phyloP scores from a whole-genome alignment of 164 flowering plant genomes.

The Vitis riparia region DNA sequence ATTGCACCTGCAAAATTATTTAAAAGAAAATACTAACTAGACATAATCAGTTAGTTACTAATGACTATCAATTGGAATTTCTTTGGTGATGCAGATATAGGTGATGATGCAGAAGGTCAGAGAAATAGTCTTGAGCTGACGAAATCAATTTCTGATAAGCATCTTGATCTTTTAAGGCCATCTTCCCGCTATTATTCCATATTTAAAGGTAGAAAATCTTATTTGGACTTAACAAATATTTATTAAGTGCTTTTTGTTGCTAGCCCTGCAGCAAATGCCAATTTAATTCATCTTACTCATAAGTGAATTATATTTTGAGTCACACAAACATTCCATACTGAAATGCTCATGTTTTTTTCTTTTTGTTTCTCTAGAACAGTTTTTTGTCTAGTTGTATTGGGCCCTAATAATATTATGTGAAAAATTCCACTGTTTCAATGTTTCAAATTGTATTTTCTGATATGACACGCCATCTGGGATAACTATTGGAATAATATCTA shows the following conservation, averaged over 20 bases:
- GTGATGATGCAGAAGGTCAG: constrained; percentile 40
- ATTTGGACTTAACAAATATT: background rate
- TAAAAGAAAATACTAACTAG: too few species aligned
- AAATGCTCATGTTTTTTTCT: background rate
- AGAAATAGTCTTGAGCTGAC: constrained; percentile 56
- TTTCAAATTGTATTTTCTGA: background rate
- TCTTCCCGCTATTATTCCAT: constrained; percentile 58
- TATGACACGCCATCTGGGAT: background rate
- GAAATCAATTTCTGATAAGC: constrained; percentile 59
- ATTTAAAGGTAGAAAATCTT: constrained; percentile 52
- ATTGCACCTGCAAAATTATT: too few species aligned
- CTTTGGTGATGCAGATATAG: constrained; percentile 45
- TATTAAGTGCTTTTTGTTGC: background rate
- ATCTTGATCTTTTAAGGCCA: constrained; percentile 67
- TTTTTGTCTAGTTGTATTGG: background rate
- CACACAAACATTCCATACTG: background rate
- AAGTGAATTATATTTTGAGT: background rate
- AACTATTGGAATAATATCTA: background rate
- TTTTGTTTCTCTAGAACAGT: background rate
- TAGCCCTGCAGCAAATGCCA: background rate
- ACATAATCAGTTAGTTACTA: too few species aligned
- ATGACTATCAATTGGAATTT: constrained; percentile 9
- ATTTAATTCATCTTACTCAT: background rate
- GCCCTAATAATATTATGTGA: background rate
- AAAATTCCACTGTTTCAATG: background rate